Evolutionary conservation across 164 flowering plant genomes (phyloP), one percentile per base, ranked within the genome.

Genomic region (Nymphaea colorata): DNA sequence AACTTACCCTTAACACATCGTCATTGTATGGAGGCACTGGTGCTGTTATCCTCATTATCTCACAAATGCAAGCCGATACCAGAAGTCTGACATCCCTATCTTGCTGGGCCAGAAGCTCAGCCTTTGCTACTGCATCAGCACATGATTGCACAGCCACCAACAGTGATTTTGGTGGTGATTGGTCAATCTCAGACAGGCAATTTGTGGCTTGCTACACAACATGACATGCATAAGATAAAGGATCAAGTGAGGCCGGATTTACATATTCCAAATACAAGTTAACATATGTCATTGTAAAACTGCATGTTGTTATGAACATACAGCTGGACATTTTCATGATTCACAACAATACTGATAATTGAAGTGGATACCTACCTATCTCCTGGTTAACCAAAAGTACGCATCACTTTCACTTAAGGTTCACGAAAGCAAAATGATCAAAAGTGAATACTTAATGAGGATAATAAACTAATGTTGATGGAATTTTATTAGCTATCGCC

Each of bases 1-100:
- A 71, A 69, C 12, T 57, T 75, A 90, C 98, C 92, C 86, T 91
- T 43, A 93, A 66, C 74, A 90, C 82, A 76, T 88, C 93, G 80
- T 92, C 99, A 69, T 76, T 85, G 68, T 88, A 95, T 68, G 98
- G 99, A 68, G 99, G 91, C 76, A 88, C 96, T 44, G 99, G 99
- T 15, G 98, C 99, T 68, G 99, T 95, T 45, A 95, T 87, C 42
- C 99, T 82, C 41, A 98, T 95, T 69, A 95, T 87, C 81, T 95
- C 98, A 77, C 96, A 90, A 68, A 85, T 74, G 76, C 96, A 95
- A 36, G 97, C 81, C 16, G 98, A 98, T 61, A 92, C 96, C 59
- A 92, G 84, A 81, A 95, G 93, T 70, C 80, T 91, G 66, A 90
- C 86, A 67, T 95, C 96, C 74, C 80, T 82, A 72, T 95, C 99